Percentiles rank a stretch among this genome's conserved stretches.
Conservation (phyloP, 1,284 basidiomycete genomes). For the Testicularia cyperi region DNA sequence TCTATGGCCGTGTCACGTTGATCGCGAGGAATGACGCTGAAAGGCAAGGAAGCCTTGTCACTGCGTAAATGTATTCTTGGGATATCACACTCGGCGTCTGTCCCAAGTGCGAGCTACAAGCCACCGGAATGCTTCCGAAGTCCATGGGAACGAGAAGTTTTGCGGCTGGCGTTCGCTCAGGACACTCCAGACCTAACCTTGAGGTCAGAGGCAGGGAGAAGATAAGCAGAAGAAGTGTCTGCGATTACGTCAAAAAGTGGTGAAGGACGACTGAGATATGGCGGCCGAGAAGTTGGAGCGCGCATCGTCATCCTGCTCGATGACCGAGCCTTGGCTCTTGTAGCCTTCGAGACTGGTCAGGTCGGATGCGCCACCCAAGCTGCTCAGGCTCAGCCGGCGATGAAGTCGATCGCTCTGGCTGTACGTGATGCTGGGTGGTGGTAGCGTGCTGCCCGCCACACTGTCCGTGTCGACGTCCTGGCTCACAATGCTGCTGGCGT, state of each 20-base stretch:
- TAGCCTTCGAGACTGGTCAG: constrained; percentile 44
- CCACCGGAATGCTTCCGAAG: too few relatives aligned
- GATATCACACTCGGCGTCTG: too few relatives aligned
- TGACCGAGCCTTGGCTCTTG: constrained; percentile 46
- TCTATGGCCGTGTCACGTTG: too few relatives aligned
- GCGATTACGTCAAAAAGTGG: constrained; percentile 52
- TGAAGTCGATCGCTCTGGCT: constrained; percentile 50
- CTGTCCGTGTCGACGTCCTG: constrained; percentile 44
- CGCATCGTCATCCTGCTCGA: constrained; percentile 40
- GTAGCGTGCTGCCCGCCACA: constrained; percentile 20
- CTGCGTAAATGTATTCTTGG: too few relatives aligned
- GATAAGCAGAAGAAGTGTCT: too few relatives aligned
- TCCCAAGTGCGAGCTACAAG: too few relatives aligned
- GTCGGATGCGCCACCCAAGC: constrained; percentile 37
- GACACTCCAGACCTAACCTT: too few relatives aligned
- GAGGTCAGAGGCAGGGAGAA: too few relatives aligned
- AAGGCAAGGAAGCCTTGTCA: too few relatives aligned
- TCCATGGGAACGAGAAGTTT: too few relatives aligned
- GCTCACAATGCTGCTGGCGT: constrained; percentile 50
- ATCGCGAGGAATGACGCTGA: too few relatives aligned
- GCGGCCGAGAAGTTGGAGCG: constrained; percentile 49
- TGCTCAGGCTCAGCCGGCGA: constrained; percentile 40
- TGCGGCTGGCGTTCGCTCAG: too few relatives aligned
- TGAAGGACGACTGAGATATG: constrained; percentile 50
- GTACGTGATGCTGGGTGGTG: constrained; percentile 44